Evolutionary conservation across 805 yeast species (phyloP).

Genomic region (Yarrowia sp.): DNA sequence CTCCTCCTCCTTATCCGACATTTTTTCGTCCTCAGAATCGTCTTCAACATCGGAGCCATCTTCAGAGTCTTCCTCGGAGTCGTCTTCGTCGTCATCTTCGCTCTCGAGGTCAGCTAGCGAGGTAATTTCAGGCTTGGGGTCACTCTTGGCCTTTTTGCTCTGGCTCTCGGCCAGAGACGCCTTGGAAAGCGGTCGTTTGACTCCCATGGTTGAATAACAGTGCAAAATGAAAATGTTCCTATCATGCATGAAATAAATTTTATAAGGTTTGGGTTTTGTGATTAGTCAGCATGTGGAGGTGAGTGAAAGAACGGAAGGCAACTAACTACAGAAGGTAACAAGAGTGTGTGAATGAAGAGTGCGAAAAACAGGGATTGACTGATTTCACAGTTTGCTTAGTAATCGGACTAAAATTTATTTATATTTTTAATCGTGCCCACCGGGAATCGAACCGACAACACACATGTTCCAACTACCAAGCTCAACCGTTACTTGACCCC

Average conservation of each 20-base stretch:
- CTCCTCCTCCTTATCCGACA: conserved; percentile 25
- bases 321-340: no score
- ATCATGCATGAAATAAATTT: conserved; percentile 33
- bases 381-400: no score
- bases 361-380: no score
- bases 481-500: no score
- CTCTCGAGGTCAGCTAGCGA: conserved; percentile 39
- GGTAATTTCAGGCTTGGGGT: conserved; percentile 18
- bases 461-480: no score
- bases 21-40: conserved; percentile 20
- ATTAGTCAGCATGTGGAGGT: neutral
- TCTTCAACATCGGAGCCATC: conserved; percentile 11
- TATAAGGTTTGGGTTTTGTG: conserved; percentile 7
- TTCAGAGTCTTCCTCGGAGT: conserved; percentile 26
- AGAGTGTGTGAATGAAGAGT: no score
- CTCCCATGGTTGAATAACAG: conserved; percentile 22
- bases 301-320: no score
- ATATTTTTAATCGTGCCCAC: no score
- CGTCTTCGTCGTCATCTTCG: conserved; percentile 35
- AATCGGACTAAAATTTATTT: no score
- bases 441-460: no score
- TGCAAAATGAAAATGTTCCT: neutral
- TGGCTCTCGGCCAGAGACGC: neutral
- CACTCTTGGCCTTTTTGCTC: conserved; percentile 21
- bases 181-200: conserved; percentile 28